Percentiles rank a stretch among this genome's conserved stretches.
These are phyloP conservation scores for Penicillium salamii DNA, from an alignment of 495 filamentous ascomycete species.

Conservation along the genomic window DNA sequence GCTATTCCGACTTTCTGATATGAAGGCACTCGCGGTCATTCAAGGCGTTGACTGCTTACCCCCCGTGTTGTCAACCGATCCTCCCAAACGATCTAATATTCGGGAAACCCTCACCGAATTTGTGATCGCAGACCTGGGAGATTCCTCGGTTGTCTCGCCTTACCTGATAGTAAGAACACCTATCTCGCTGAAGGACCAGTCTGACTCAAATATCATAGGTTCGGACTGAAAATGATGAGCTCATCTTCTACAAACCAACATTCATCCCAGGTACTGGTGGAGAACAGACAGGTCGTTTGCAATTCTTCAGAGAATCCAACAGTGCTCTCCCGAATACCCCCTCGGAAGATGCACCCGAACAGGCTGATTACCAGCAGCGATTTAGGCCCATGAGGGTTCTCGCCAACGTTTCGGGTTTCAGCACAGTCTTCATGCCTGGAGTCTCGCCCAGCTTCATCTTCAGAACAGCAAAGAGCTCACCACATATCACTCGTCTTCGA, in stretches of 20 bases:
- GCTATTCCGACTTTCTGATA: conserved; percentile 43
- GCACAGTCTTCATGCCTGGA: conserved; percentile 77
- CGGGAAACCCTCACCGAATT: conserved; percentile 74
- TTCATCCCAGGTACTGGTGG: conserved; percentile 31
- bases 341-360: conserved; percentile 31
- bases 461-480: conserved; percentile 69
- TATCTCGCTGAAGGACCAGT: neutral
- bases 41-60: conserved; percentile 76
- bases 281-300: conserved; percentile 45
- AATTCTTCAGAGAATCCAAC: conserved; percentile 75
- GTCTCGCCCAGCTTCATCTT: conserved; percentile 74
- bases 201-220: conserved; percentile 46
- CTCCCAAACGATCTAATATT: conserved; percentile 63
- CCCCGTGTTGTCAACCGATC: conserved; percentile 69
- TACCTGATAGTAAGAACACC: conserved; percentile 68
- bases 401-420: conserved; percentile 68
- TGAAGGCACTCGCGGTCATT: conserved; percentile 32
- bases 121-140: conserved; percentile 79
- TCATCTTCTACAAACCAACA: conserved; percentile 85
- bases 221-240: conserved; percentile 73
- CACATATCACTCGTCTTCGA: conserved; percentile 69
- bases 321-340: conserved; percentile 51
- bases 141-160: conserved; percentile 62
- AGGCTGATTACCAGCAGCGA: conserved; percentile 37
- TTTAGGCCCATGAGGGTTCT: conserved; percentile 57